These are phyloP conservation scores for Phlebopus sp. DNA, from an alignment of 1,284 basidiomycete genomes.

Conservation along the genomic window DNA sequence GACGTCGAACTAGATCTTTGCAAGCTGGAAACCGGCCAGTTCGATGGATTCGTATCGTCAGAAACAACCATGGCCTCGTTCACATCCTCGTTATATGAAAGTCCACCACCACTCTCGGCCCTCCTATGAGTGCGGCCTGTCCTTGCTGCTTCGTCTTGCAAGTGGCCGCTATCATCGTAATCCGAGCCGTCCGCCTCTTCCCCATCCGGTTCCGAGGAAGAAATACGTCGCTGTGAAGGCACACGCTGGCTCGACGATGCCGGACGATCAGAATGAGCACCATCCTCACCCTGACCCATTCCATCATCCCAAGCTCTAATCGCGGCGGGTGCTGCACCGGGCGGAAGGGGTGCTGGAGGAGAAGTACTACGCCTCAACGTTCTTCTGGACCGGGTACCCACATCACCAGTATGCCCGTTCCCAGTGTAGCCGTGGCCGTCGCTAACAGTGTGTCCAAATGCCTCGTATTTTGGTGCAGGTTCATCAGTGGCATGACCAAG, in stretches of 20 bases:
- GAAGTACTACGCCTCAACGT: slow-evolving; percentile 27
- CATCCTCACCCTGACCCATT: slow-evolving; percentile 27
- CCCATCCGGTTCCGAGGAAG: slow-evolving; percentile 35
- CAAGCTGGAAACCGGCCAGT: background rate
- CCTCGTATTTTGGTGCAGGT: slow-evolving; percentile 29
- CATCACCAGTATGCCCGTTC: slow-evolving; percentile 6
- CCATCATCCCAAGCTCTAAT: slow-evolving; percentile 32
- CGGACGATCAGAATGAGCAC: slow-evolving; percentile 36
- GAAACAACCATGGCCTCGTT: background rate
- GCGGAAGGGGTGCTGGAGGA: slow-evolving; percentile 29
- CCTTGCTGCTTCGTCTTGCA: slow-evolving; percentile 9
- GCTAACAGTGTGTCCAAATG: slow-evolving; percentile 3
- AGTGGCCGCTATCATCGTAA: slow-evolving; percentile 22
- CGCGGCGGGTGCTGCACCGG: slow-evolving; percentile 35
- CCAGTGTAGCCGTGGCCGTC: slow-evolving; percentile 4
- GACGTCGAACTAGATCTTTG: background rate
- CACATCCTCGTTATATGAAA: slow-evolving; percentile 13
- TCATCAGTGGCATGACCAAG: slow-evolving; percentile 20
- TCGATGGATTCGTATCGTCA: background rate
- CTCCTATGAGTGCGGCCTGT: slow-evolving; percentile 1
- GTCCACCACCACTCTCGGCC: slow-evolving; percentile 17
- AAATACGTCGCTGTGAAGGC: slow-evolving; percentile 34
- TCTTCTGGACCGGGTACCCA: slow-evolving; percentile 20
- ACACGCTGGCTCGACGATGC: slow-evolving; percentile 31
- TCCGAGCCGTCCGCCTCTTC: slow-evolving; percentile 26